phyloP scores from a whole-genome alignment of 768 basidiomycete genomes.

The Termitomyces sp. region DNA sequence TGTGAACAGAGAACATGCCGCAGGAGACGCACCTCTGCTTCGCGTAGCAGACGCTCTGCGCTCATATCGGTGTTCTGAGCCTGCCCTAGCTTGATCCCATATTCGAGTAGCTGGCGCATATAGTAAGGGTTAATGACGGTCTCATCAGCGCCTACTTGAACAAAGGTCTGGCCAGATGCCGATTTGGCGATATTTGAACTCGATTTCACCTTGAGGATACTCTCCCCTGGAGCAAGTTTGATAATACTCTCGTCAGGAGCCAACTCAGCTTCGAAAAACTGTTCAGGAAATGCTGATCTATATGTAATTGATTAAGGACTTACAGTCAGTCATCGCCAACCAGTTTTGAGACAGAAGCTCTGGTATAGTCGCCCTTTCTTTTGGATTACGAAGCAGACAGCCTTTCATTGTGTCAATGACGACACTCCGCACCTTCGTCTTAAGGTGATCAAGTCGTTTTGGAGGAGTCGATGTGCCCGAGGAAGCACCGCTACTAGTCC shows the following conservation, averaged over 20 bases:
- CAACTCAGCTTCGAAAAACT: slow-evolving; percentile 20
- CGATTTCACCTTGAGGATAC: not conserved
- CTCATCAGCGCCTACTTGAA: slow-evolving; percentile 35
- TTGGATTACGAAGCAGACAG: slow-evolving; percentile 75
- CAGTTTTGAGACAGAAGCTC: slow-evolving; percentile 80
- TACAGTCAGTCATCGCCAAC: slow-evolving; percentile 60
- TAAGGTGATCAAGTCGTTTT: slow-evolving; percentile 63
- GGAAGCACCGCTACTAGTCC: slow-evolving; percentile 20
- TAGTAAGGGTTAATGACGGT: slow-evolving; percentile 75
- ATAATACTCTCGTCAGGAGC: slow-evolving; percentile 61
- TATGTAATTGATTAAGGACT: slow-evolving; percentile 17
- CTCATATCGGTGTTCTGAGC: slow-evolving; percentile 33
- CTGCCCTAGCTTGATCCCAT: slow-evolving; percentile 61
- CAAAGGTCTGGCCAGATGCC: slow-evolving; percentile 1
- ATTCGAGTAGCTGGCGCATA: slow-evolving; percentile 69
- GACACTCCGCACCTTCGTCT: slow-evolving; percentile 60
- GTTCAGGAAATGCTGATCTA: not conserved
- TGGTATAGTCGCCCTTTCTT: slow-evolving; percentile 83
- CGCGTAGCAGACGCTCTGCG: slow-evolving; percentile 40
- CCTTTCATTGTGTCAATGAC: slow-evolving; percentile 81
- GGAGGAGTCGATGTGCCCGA: slow-evolving; percentile 31
- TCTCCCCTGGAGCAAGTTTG: slow-evolving; percentile 24
- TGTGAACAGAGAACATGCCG: too few relatives aligned
- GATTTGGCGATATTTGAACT: not conserved
- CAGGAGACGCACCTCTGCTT: slow-evolving; percentile 45